Evolutionary conservation across 2,329 filamentous ascomycete genomes (phyloP), one percentile per base, ranked within the genome.

Genomic region (Fusarium sp.): DNA sequence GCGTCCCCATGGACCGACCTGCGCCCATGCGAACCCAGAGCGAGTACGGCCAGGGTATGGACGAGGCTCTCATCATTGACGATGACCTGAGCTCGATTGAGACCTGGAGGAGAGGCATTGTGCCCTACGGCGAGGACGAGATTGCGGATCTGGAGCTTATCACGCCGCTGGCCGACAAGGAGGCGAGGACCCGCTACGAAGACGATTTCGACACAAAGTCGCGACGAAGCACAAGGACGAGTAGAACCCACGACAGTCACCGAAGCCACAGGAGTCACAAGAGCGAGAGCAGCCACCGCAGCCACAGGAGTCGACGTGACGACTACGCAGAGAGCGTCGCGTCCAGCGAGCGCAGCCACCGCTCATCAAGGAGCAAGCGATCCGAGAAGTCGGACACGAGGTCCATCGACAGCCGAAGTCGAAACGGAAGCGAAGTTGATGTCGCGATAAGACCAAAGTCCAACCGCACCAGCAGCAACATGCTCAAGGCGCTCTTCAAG

Each of bases 31-130:
- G 69, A 19, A 69, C 71, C 1, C 73, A 70, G 54, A 74, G 64
- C 58, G 71, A 73, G 39, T 70, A 71, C 45, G 72, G 74, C 44
- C 69, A 67, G 1, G 74, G 76, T 39, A 77, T 81, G 38, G 83
- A 87, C 46, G 85, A 87, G 70, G 84, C 85, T 0, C 75, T 86
- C n/a, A 77, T 86, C 2, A 68, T 86, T 12, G 82, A 85, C 55
- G 83, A 86, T 57, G 83, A 86, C 64, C 74, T 87, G 19, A 86
- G 83, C 75, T 78, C 78, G 19, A 87, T 87, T 42, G 85, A 87
- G 71, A 78, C 76, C 0, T 88, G 85, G 85, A 78, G 83, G 7
- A 76, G 85, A n/a, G 85, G 85, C 26, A 86, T 87, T 62, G 69
- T 77, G 53, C 77, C 81, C 0, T 77, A 74, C 28, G 80, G 78